Evolutionary conservation across 495 filamentous ascomycete genomes (phyloP).

Genomic region (Pseudoneurospora amorphoporcata): DNA sequence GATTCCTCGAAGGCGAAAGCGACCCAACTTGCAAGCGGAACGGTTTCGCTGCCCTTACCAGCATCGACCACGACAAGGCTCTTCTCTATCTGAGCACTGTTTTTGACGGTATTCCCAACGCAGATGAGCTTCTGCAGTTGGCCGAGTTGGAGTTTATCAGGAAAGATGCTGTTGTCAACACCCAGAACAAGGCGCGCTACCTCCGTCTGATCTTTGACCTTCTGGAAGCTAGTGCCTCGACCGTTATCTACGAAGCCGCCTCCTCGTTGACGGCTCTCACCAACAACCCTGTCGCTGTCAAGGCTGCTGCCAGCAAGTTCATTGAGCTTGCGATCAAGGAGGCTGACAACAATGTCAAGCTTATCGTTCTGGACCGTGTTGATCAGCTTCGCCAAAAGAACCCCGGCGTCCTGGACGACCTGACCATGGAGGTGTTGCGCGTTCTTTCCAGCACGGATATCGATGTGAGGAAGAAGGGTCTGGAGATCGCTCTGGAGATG

Average conservation of each 20-base stretch:
- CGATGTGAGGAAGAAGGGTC: conserved; percentile 87
- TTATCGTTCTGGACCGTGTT: conserved; percentile 92
- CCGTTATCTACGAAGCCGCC: conserved; percentile 97
- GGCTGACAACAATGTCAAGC: conserved; percentile 97
- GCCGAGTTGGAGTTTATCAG: conserved; percentile 94
- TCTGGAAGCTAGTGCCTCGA: conserved; percentile 83
- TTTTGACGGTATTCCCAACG: conserved; percentile 89
- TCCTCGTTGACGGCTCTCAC: conserved; percentile 91
- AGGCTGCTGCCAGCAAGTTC: conserved; percentile 90
- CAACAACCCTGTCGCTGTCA: conserved; percentile 94
- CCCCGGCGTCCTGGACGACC: conserved; percentile 84
- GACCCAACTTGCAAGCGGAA: conserved; percentile 98
- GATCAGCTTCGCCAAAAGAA: conserved; percentile 86
- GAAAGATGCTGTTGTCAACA: conserved; percentile 91
- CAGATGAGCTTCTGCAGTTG: conserved; percentile 87
- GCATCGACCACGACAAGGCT: conserved; percentile 88
- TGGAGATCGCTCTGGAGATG: conserved; percentile 91
- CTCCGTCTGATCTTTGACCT: conserved; percentile 93
- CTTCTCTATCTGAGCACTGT: conserved; percentile 81
- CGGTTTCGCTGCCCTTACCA: conserved; percentile 83
- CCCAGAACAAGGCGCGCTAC: conserved; percentile 91
- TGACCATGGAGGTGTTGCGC: conserved; percentile 96
- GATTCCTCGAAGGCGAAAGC: conserved; percentile 83
- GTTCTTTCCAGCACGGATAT: conserved; percentile 95
- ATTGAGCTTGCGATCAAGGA: conserved; percentile 95